Conservation (phyloP, 2,329 filamentous ascomycete genomes). For the Coniella lustricola region DNA sequence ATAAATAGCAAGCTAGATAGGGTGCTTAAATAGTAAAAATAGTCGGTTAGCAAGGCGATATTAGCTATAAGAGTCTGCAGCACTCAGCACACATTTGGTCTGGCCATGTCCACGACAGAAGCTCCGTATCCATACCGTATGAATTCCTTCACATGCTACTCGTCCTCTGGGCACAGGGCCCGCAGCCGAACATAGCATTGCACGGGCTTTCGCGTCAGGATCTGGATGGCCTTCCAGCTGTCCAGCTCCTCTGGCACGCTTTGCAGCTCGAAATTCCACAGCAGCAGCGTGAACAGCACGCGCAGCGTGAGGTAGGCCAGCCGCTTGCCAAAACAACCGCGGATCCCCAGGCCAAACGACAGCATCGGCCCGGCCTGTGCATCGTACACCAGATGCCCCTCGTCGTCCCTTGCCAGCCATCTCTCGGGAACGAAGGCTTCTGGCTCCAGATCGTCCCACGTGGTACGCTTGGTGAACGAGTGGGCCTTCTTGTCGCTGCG, state of each 20-base stretch:
- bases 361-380: constrained; percentile 20
- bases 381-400: constrained; percentile 16
- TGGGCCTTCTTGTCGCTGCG: no score
- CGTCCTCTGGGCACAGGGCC: not conserved
- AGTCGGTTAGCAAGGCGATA: no score
- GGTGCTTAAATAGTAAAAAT: no score
- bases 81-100: no score
- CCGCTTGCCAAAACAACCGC: constrained; percentile 22
- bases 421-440: constrained; percentile 1
- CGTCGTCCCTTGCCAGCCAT: not conserved
- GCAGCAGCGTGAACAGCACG: constrained; percentile 18
- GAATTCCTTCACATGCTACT: not conserved
- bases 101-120: no score
- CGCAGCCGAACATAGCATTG: constrained; percentile 6
- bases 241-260: constrained; percentile 20
- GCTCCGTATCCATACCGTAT: no score
- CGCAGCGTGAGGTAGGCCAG: constrained; percentile 24
- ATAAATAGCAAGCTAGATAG: no score
- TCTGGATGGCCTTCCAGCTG: not conserved
- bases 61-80: no score
- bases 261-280: constrained; percentile 22
- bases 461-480: constrained; percentile 12
- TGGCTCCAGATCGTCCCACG: constrained; percentile 3
- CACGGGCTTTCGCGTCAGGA: constrained; percentile 1
- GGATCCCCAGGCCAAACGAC: constrained; percentile 19